A percentile compares a stretch with the other conserved stretches of the same genome.
Evolutionary conservation across 768 basidiomycete species (phyloP).

Genomic region (Termitomyces sp.): DNA sequence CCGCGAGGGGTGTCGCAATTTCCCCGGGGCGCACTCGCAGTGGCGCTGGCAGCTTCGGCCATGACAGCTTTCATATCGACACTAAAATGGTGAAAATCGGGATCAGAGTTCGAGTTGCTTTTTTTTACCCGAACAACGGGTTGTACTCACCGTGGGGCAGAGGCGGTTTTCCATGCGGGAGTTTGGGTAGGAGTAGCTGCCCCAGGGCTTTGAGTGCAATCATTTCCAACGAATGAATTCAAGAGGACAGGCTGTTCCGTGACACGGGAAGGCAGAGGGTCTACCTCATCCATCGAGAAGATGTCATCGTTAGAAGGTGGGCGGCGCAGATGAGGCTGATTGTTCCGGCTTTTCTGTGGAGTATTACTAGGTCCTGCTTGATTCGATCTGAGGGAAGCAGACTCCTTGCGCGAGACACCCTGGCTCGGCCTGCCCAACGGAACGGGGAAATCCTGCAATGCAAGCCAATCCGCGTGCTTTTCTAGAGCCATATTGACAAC

Average conservation of each 20-base stretch:
- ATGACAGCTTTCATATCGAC: constrained; percentile 84
- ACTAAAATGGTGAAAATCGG: constrained; percentile 28
- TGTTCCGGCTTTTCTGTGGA: constrained; percentile 17
- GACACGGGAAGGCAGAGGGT: constrained; percentile 18
- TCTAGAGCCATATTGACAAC: constrained; percentile 51
- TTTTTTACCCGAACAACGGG: neutral
- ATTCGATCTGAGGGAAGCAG: constrained; percentile 11
- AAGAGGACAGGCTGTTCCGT: constrained; percentile 12
- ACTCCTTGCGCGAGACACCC: constrained; percentile 14
- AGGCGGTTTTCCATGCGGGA: constrained; percentile 44
- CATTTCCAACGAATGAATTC: constrained; percentile 2
- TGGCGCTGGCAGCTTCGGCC: constrained; percentile 49
- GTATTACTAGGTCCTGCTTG: constrained; percentile 15
- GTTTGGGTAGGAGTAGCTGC: constrained; percentile 12
- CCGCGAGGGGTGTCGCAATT: neutral
- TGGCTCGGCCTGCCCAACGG: constrained; percentile 36
- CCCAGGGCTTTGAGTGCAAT: neutral
- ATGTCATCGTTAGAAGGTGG: constrained; percentile 56
- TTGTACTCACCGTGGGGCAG: constrained; percentile 43
- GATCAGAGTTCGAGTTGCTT: neutral
- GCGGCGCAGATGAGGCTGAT: constrained; percentile 18
- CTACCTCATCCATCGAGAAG: constrained; percentile 77
- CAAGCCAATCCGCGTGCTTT: constrained; percentile 68
- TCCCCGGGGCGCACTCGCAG: constrained; percentile 4
- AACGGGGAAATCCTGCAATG: constrained; percentile 58